phyloP scores from a whole-genome alignment of 148 eudicot genomes.

The Pouteria glomerata region DNA sequence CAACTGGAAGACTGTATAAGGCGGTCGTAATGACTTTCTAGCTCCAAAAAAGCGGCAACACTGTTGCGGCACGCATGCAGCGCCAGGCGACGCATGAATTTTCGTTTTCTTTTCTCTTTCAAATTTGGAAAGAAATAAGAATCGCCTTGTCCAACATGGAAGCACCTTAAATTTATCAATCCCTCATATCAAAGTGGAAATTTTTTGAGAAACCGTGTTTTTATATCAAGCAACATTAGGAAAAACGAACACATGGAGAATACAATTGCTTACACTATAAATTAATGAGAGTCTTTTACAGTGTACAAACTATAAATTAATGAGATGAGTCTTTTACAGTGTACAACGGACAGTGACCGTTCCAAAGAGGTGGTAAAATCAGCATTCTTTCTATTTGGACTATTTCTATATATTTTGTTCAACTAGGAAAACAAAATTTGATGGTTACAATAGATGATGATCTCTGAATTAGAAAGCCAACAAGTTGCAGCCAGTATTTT shows the following conservation, averaged over 20 bases:
- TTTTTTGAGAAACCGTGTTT: too few species aligned
- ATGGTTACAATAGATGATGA: not conserved
- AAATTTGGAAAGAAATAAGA: too few species aligned
- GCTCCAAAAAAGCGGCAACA: constrained; percentile 1
- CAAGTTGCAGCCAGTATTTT: not conserved
- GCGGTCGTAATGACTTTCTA: constrained; percentile 14
- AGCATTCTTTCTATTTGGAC: not conserved
- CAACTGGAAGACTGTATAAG: constrained; percentile 5
- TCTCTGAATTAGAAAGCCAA: not conserved
- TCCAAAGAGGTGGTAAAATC: not conserved
- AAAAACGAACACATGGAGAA: too few species aligned
- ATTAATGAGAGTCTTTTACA: too few species aligned
- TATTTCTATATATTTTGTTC: not conserved
- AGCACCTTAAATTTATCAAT: too few species aligned
- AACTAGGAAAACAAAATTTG: not conserved
- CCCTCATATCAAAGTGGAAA: too few species aligned
- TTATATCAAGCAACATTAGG: too few species aligned
- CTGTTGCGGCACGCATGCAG: not conserved
- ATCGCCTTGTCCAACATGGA: too few species aligned
- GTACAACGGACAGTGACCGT: not conserved
- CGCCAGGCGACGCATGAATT: constrained; percentile 8
- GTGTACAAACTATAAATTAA: too few species aligned
- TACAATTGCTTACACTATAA: too few species aligned
- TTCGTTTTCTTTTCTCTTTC: too few species aligned
- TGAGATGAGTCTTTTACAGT: not conserved